Conservation (phyloP, 2,329 filamentous ascomycete genomes). For the Nemania sp. region DNA sequence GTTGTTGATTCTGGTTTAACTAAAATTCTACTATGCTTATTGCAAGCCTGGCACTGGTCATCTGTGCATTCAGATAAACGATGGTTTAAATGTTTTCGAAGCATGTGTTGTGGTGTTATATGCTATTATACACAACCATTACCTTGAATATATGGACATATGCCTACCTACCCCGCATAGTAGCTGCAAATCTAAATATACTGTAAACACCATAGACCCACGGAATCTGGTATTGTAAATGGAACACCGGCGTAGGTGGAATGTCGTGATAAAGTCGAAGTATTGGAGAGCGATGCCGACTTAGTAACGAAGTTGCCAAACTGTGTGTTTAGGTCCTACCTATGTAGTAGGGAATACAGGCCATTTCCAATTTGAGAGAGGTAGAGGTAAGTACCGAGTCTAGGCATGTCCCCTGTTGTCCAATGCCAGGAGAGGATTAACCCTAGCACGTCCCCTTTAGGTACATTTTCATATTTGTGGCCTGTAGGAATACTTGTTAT, state of each 20-base stretch:
- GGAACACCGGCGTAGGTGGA: background rate
- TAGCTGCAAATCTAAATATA: background rate
- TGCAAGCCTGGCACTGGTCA: no score
- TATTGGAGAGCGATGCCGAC: background rate
- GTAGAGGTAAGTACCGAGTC: conserved; percentile 37
- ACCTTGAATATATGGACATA: no score
- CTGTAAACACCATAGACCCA: background rate
- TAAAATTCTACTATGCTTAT: no score
- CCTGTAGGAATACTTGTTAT: conserved; percentile 30
- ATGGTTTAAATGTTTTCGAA: no score
- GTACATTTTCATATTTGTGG: conserved; percentile 25
- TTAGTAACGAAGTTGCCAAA: background rate
- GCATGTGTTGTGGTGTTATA: background rate
- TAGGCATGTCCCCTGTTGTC: conserved; percentile 27
- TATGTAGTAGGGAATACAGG: conserved; percentile 1
- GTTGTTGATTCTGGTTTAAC: no score
- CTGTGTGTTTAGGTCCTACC: background rate
- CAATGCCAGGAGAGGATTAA: conserved; percentile 36
- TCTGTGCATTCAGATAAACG: no score
- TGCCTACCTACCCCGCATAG: background rate
- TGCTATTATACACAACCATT: background rate
- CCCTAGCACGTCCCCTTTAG: conserved; percentile 33
- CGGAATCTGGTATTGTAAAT: background rate
- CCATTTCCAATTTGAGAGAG: conserved; percentile 16
- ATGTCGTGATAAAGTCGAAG: background rate